Conservation (phyloP, 2,329 filamentous ascomycete genomes). For the Coniochaeta prunicola region DNA sequence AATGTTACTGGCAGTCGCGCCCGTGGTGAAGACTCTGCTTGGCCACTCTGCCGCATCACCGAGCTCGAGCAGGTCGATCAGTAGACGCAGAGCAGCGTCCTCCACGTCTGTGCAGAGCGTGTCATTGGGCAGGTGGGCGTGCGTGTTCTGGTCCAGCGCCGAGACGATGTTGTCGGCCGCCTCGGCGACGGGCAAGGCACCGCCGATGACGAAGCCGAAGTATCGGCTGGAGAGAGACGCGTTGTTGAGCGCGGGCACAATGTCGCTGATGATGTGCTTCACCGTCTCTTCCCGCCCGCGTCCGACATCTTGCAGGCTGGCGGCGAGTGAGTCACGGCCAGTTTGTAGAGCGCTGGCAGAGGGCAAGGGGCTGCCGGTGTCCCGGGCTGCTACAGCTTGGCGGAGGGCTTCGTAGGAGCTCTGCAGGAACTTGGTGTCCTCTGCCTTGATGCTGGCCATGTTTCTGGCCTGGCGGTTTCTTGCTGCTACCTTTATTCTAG, state of each 20-base stretch:
- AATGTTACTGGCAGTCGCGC: conserved; percentile 70
- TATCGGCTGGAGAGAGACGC: conserved; percentile 61
- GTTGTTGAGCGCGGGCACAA: conserved; percentile 57
- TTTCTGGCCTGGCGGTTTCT: neutral
- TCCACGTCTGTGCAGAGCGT: conserved; percentile 72
- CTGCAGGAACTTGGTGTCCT: neutral
- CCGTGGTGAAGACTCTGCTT: conserved; percentile 48
- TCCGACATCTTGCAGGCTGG: conserved; percentile 21
- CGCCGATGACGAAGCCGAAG: conserved; percentile 86
- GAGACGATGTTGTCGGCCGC: conserved; percentile 81
- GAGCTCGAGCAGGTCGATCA: conserved; percentile 60
- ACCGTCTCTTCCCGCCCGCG: conserved; percentile 23
- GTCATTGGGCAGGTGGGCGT: conserved; percentile 73
- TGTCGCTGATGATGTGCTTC: conserved; percentile 34
- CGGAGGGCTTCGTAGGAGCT: neutral
- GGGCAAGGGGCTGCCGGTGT: neutral
- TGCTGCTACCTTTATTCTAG: too few species aligned
- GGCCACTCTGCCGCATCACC: conserved; percentile 55
- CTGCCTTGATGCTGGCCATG: neutral
- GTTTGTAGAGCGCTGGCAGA: conserved; percentile 18
- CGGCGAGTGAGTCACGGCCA: conserved; percentile 33
- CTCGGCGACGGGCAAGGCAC: conserved; percentile 68
- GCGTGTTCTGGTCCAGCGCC: conserved; percentile 74
- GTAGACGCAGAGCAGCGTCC: conserved; percentile 60
- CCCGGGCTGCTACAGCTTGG: neutral